These are phyloP conservation scores for Paxillus ammoniavirescens DNA, from an alignment of 768 basidiomycete genomes.

Conservation along the genomic window DNA sequence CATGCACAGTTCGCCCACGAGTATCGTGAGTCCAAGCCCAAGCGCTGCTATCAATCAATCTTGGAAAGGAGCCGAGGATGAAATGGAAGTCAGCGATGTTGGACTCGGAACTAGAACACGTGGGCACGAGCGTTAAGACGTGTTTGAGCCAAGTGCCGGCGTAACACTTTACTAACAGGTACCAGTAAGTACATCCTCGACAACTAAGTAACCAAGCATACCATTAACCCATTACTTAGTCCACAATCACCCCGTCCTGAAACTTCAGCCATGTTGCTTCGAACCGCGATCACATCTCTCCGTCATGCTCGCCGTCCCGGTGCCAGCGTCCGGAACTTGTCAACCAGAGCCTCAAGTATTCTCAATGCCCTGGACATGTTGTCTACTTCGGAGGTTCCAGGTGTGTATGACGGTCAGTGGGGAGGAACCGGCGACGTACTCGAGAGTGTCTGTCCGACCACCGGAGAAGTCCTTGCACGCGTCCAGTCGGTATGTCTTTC, in stretches of 20 bases:
- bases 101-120: background rate
- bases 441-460: constrained; percentile 77
- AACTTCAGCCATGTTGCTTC: constrained; percentile 20
- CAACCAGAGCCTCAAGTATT: constrained; percentile 66
- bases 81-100: constrained; percentile 2
- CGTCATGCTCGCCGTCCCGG: constrained; percentile 18
- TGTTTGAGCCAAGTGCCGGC: background rate
- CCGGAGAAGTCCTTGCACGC: constrained; percentile 79
- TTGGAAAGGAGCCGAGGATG: background rate
- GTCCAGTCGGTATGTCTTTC: constrained; percentile 58
- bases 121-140: constrained; percentile 8
- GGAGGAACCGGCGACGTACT: constrained; percentile 68
- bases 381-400: constrained; percentile 53
- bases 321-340: constrained; percentile 44
- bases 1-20: too few species aligned
- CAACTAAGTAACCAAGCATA: background rate
- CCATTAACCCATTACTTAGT: background rate
- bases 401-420: constrained; percentile 86
- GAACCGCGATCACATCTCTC: constrained; percentile 13
- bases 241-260: background rate
- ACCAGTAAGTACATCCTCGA: background rate
- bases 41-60: too few species aligned
- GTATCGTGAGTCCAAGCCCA: background rate
- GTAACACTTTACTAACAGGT: background rate
- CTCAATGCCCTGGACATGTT: constrained; percentile 64